Percentiles rank a stretch among this genome's conserved stretches.
phyloP scores from a whole-genome alignment of 2,329 filamentous ascomycete species.

The Pseudogymnoascus sp. region DNA sequence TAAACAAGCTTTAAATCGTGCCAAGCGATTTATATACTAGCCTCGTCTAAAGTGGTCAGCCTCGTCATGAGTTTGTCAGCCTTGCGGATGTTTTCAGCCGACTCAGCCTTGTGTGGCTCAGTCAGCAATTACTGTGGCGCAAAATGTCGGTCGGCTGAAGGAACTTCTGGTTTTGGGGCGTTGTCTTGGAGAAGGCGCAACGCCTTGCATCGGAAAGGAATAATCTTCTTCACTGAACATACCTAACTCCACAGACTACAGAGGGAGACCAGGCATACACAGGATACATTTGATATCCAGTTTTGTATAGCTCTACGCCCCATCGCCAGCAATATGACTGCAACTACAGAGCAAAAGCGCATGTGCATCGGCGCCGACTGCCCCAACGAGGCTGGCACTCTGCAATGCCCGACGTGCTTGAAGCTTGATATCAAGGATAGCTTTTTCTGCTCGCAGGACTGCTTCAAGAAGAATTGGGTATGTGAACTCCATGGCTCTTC shows the following conservation, averaged over 20 bases:
- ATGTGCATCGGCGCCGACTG: conserved; percentile 79
- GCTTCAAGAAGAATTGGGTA: conserved; percentile 99
- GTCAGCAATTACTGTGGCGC: not conserved
- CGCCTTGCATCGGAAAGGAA: not conserved
- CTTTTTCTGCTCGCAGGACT: conserved; percentile 97
- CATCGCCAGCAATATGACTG: not conserved
- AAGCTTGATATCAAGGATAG: conserved; percentile 81
- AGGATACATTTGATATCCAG: not conserved
- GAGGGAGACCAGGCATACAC: not conserved
- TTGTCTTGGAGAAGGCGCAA: not conserved
- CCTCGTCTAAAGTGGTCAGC: not conserved
- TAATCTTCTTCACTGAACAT: not conserved
- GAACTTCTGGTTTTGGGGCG: not conserved
- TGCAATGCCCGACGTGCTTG: conserved; percentile 93
- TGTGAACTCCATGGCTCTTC: conserved; percentile 22
- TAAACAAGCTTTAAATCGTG: not conserved
- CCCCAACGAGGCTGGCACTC: conserved; percentile 70
- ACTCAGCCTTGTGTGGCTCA: not conserved
- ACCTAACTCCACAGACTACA: not conserved
- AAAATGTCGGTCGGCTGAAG: not conserved
- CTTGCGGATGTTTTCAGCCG: not conserved
- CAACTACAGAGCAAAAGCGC: conserved; percentile 35
- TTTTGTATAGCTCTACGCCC: not conserved
- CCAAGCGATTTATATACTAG: not conserved
- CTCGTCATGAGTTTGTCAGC: not conserved